Base-by-base conservation (phyloP, 2,329 filamentous ascomycete genomes). In the Penicillium sp. region DNA sequence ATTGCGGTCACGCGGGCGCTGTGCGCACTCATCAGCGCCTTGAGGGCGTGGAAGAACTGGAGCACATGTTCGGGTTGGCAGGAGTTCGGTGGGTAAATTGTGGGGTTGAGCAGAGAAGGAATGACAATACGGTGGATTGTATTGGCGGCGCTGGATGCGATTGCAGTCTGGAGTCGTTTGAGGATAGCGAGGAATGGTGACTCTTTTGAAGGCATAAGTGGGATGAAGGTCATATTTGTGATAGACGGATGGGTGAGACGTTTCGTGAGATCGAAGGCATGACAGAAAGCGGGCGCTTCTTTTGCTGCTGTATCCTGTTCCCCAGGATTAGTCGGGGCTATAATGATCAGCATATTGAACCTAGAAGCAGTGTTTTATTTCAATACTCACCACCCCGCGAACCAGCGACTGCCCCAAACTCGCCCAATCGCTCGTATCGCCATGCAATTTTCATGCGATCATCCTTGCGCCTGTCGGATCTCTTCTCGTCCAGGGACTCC, bases 381-480 rank as follows among this genome's bases (percentile, higher is more conserved):
- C 19, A 54, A 33, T 50, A 55, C 83, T 76, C 81, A 89, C 88
- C 59, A 62, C 58, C 86, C 87, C 86, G 83, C 68, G 77, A 79
- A 59, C 79, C 79, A 60, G 79, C 71, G 58, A 77, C 77, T 58
- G 81, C 82, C 42, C 86, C 86, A 66, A 87, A 87, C 63, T 89
- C 88, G 17, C 89, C 89, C 53, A 97, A 76, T 35, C 86, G 84
- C 75, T 97, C 93, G 77, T 99, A 99, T 73, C 94, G 84, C 94
- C 94, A 99, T 4, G 94, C 94, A 79, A 99, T 99, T 79, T 96
- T 97, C 94, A 99, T 97, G 75, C 88, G 93, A 62, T 93, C 89
- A 15, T 82, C 81, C 64, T 73, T 77, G 73, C 73, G 69, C 67
- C 69, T 69, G 42, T 70, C 72, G 10, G 70, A 68, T 49, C 62